Conservation (phyloP, 106 monocot species). For the Dendrobium catenatum region DNA sequence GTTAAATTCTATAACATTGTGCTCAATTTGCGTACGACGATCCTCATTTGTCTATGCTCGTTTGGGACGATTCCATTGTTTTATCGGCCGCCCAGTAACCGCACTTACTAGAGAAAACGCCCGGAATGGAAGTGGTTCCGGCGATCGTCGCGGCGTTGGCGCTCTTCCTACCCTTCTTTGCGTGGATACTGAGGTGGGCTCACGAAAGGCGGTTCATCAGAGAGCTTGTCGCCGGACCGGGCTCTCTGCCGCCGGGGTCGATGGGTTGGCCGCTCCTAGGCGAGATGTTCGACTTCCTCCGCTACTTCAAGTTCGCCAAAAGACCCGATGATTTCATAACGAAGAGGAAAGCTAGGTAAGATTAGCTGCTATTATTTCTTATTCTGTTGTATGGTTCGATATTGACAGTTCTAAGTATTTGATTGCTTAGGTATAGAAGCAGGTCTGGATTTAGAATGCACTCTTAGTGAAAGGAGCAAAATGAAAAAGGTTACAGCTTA, state of each 20-base stretch:
- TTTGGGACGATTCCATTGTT: too few species aligned
- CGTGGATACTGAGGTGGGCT: conserved; percentile 8
- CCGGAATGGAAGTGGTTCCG: neutral
- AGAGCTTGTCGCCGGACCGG: neutral
- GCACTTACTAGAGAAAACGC: neutral
- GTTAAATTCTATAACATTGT: too few species aligned
- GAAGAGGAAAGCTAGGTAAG: conserved; percentile 21
- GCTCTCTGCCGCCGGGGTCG: conserved; percentile 25
- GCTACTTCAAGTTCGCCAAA: conserved; percentile 21
- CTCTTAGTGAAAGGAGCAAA: too few species aligned
- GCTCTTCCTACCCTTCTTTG: neutral
- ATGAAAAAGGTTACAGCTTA: too few species aligned
- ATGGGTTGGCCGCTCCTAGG: conserved; percentile 33
- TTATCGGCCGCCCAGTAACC: neutral
- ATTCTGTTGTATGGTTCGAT: neutral
- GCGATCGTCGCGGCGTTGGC: conserved; percentile 4
- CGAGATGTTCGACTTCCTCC: conserved; percentile 32
- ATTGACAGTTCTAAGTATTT: neutral
- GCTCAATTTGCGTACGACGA: too few species aligned
- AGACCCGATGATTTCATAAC: conserved; percentile 29
- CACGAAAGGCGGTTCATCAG: conserved; percentile 14
- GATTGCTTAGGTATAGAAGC: neutral
- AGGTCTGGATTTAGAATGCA: neutral
- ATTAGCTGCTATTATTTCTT: neutral
- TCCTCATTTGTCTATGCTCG: too few species aligned